Base-by-base conservation (phyloP, 2,329 filamentous ascomycete genomes). In the Proliferodiscus dingleyae region DNA sequence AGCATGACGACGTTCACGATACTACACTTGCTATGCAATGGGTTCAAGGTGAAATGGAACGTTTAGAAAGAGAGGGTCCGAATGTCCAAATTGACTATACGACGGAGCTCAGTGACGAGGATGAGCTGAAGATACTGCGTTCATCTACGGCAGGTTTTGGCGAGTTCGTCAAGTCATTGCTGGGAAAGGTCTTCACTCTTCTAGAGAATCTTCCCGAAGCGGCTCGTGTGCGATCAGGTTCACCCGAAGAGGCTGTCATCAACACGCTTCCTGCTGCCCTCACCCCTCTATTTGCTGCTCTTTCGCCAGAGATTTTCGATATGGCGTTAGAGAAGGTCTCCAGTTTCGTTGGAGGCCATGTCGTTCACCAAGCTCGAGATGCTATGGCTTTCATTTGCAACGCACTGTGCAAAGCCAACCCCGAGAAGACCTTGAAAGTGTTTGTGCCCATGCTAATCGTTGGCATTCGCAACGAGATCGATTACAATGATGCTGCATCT, bases 361-460 rank as follows among this genome's bases (percentile, higher is more conserved):
- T 98, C 39, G 91, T 98, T 15, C 90, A 98, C 59, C 93, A 97
- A 67, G 91, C 93, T 43, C 77, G 91, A 54, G 93, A 98, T 72
- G 91, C 93, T 6, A 96, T 98, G 86, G 93, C 94, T 1, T 98
- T 95, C 76, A 97, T 97, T 43, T 87, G 91, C 68, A 97, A 96
- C 66, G 87, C 89, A 0, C 75, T 98, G 19, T 95, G 93, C 74
- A 97, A 97, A 68, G 89, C 95, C 56, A 88, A 94, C 57, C 90
- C 94, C 0, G 83, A 91, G 63, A 96, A 96, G 70, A 89, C 93
- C 0, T 73, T 98, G 41, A 93, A 90, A 63, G 81, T 89, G 11
- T 86, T 98, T 45, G 77, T 98, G 24, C 93, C 93, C 1, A 89
- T 95, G 71, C 74, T 97, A 43, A 85, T 95, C 41, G 78, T 87